Base-by-base conservation (phyloP, 192 early-diverging fungal species). In the Geranomyces variabilis region DNA sequence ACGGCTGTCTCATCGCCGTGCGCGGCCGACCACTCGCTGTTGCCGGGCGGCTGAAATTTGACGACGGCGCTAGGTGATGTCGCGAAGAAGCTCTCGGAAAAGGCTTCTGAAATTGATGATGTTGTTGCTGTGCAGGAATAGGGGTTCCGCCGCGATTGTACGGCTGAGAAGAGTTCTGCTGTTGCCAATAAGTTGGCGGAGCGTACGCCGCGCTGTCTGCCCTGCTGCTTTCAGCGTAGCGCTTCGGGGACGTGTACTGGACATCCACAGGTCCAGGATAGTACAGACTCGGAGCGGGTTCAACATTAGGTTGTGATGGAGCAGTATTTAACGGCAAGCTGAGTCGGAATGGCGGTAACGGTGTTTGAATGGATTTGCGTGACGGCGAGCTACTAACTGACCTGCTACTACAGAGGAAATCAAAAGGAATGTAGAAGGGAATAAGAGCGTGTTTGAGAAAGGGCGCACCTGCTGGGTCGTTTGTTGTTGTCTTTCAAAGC, bases 311-410 rank as follows among this genome's bases (percentile, higher is more conserved):
- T 15, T 53, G 51, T 6, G 58, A 60, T 60, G 15, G 28, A 34
- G 34, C 34, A 17, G 63, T 21, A 41, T 9, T 64, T 14, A 36
- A 21, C 43, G 63, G 63, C 17, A 64, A 36, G 21, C 63, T 64
- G 21, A 64, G 63, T 4, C 34, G 31, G 12, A 24, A n/a, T n/a
- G 63, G 63, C n/a, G 41, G n/a, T 41, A 43, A 10, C 21, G 63
- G 63, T 19, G 63, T 64, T 24, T 45, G 63, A 21, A 64, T 33
- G 28, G 19, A 22, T 10, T 14, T 31, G 41, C 63, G 41, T 26
- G 63, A 60, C 17, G 58, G 58, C 29, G 58, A 64, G 43, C 63
- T 64, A 36, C 43, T 45, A 9, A 64, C 43, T 5, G 63, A 64
- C 21, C 34, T n/a, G 43, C 41, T 46, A 46, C 63, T 64, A 21